Evolutionary conservation across 1,139 yeast species (phyloP), one percentile per base, ranked within the genome.

Genomic region (Yamadazyma buinensis): DNA sequence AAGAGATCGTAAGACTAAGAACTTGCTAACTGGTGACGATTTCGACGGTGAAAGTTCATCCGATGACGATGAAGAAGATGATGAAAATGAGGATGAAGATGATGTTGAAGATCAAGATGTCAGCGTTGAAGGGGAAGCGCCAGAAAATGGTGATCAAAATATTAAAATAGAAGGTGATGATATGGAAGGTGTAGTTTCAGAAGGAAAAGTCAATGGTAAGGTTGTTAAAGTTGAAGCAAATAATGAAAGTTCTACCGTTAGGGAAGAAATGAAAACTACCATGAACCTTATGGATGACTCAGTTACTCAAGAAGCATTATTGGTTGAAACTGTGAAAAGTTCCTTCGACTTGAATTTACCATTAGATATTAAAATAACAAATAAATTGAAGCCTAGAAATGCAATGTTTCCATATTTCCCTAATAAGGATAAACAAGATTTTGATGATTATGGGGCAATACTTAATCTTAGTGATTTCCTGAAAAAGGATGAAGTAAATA

Each of bases 371-470:
- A 79, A 75, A 46, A 75, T 84, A 13, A 70, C 83, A n/a, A 59
- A 58, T 30, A 68, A 64, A 32, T 62, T 80, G 20, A 72, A 73
- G 39, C 77, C 82, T 4, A 72, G 84, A 43, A 80, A 83, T 37
- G 78, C 82, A 30, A 82, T 84, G 84, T 90, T 88, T 49, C 97
- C 95, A 8, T 64, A 49, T 39, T 80, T 69, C 47, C 72, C 75
- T 2, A 67, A 69, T 19, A 40, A 47, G 12, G 64, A 60, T 37
- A 75, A 77, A 43, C 67, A 72, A 19, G 76, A 81, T 43, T 65
- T 71, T 31, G 97, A 92, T 53, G 97, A 90, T 48, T 92, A 90
- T 54, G 97, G 97, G 18, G 82, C 78, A 39, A 61, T 80, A 1
- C 77, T 85, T 23, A 75, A 79, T 38, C 64, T 66, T 27, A 77